Conservation (phyloP, 352 stramenopile genomes). For the Pythium rhizo-oryzae region DNA sequence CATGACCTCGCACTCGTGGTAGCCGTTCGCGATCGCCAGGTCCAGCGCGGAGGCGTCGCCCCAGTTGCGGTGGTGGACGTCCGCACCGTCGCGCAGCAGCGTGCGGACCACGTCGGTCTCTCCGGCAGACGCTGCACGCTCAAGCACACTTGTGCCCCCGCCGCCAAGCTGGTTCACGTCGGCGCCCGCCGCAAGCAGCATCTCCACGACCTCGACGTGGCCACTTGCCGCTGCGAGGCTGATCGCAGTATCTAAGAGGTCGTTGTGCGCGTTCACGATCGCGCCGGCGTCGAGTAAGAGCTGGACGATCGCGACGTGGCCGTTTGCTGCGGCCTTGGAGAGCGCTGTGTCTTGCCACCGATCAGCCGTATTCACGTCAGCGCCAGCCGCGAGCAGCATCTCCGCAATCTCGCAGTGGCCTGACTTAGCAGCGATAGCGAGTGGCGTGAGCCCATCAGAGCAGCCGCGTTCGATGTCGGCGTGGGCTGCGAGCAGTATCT, state of each 20-base stretch:
- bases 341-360: not conserved
- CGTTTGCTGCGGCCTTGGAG: not conserved
- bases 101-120: not conserved
- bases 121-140: not conserved
- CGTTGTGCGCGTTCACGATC: not conserved
- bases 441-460: not conserved
- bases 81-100: not conserved
- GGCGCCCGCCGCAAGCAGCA: not conserved
- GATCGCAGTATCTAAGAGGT: too few relatives aligned
- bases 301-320: not conserved
- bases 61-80: not conserved
- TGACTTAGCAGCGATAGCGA: not conserved
- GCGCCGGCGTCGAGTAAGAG: not conserved
- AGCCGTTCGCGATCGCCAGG: too few relatives aligned
- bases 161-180: slow-evolving; percentile 2
- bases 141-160: not conserved
- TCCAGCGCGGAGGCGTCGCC: not conserved
- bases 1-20: too few relatives aligned
- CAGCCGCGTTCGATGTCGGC: not conserved
- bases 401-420: not conserved
- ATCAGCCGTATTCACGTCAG: not conserved
- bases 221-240: not conserved
- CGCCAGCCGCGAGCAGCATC: not conserved
- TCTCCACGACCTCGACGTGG: not conserved
- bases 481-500: not conserved